These are phyloP conservation scores for Fusarium chaquense DNA, from an alignment of 2,329 filamentous ascomycete genomes.

Conservation along the genomic window DNA sequence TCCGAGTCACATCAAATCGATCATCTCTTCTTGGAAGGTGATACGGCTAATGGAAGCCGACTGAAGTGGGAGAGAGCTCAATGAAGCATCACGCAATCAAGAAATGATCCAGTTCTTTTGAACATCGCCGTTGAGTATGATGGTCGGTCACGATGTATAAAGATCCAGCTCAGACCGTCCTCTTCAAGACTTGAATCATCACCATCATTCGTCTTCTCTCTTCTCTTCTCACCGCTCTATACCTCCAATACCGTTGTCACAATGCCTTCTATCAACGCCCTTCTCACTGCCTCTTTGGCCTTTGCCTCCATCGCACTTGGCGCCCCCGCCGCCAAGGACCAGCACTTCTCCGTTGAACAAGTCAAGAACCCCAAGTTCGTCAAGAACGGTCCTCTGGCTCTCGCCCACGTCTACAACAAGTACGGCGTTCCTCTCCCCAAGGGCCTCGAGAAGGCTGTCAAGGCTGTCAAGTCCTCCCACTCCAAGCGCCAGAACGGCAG, in stretches of 20 bases:
- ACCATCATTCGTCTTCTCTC: conserved; percentile 4
- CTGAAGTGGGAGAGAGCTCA: conserved; percentile 3
- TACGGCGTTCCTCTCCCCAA: conserved; percentile 52
- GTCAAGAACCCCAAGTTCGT: conserved; percentile 54
- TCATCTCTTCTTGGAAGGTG: conserved; percentile 24
- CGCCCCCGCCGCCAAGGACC: conserved; percentile 27
- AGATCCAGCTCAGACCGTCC: background rate
- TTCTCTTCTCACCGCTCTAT: background rate
- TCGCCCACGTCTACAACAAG: conserved; percentile 54
- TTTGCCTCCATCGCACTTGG: conserved; percentile 37
- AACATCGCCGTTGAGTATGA: background rate
- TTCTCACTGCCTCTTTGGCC: conserved; percentile 38
- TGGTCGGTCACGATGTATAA: background rate
- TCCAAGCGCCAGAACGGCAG: conserved; percentile 50
- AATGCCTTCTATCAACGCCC: conserved; percentile 30
- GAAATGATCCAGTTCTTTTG: background rate
- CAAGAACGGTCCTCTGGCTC: conserved; percentile 51
- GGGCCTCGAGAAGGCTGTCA: conserved; percentile 46
- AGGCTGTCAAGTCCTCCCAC: conserved; percentile 28
- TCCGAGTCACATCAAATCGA: conserved; percentile 1
- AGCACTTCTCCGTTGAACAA: conserved; percentile 51
- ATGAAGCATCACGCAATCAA: conserved; percentile 10
- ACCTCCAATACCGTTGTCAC: background rate
- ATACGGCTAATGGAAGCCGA: conserved; percentile 23
- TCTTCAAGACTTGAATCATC: background rate